A percentile compares a stretch with the other conserved stretches of the same genome.
Conservation (phyloP, 129 eudicot genomes). For the Dittrichia graveolens region DNA sequence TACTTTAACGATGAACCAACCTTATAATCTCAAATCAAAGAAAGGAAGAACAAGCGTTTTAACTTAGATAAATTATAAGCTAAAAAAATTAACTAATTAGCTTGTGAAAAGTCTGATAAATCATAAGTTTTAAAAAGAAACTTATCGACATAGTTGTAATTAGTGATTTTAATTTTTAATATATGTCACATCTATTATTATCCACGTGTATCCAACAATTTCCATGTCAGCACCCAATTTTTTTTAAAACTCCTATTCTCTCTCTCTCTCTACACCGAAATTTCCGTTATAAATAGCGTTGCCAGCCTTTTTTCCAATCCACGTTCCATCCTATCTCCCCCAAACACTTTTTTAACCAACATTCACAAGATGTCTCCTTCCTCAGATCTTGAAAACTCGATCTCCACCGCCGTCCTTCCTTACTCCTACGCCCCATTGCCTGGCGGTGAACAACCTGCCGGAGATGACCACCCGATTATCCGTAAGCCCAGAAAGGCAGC, state of each 20-base stretch:
- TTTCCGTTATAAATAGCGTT: slow-evolving; percentile 23
- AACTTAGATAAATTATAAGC: too few relatives aligned
- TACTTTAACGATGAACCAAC: too few relatives aligned
- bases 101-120: too few relatives aligned
- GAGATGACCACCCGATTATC: slow-evolving; percentile 1
- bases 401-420: slow-evolving; percentile 26
- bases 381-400: slow-evolving; percentile 40
- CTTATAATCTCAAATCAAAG: too few relatives aligned
- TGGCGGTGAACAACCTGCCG: slow-evolving; percentile 27
- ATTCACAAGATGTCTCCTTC: slow-evolving; percentile 37
- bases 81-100: too few relatives aligned
- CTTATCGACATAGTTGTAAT: too few relatives aligned
- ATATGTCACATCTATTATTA: too few relatives aligned
- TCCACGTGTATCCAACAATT: slow-evolving; percentile 39
- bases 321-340: background rate
- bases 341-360: slow-evolving; percentile 9
- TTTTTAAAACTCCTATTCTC: slow-evolving; percentile 3
- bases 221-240: slow-evolving; percentile 39
- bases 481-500: slow-evolving; percentile 27
- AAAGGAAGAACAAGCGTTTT: too few relatives aligned
- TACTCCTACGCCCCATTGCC: slow-evolving; percentile 40
- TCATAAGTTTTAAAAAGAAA: too few relatives aligned
- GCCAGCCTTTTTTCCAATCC: slow-evolving; percentile 16
- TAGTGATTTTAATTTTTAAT: too few relatives aligned
- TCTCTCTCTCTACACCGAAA: background rate